Evolutionary conservation across 352 stramenopile species (phyloP).

Genomic region (Pythium volutum): DNA sequence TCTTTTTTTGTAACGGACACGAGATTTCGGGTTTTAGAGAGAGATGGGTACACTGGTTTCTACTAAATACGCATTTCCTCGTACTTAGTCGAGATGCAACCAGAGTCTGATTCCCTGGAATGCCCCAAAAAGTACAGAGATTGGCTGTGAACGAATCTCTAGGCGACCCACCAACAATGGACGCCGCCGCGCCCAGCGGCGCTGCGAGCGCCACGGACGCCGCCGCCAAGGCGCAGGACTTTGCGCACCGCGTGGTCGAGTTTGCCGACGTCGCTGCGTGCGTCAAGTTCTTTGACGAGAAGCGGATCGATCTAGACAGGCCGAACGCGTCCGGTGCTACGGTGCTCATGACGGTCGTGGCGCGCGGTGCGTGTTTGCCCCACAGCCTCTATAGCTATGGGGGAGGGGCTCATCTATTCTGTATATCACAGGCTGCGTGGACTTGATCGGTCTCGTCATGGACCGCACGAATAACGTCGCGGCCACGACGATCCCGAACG

Average conservation of each 20-base stretch:
- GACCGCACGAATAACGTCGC: constrained; percentile 58
- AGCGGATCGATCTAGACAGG: constrained; percentile 54
- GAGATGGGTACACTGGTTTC: constrained; percentile 3
- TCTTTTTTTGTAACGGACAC: neutral
- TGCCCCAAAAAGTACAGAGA: neutral
- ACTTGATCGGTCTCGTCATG: constrained; percentile 52
- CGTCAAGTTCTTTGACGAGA: constrained; percentile 57
- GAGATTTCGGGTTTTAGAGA: neutral
- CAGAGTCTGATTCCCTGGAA: neutral
- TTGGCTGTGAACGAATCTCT: neutral
- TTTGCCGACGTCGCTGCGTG: constrained; percentile 60
- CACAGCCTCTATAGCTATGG: too few relatives aligned
- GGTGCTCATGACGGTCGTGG: constrained; percentile 79
- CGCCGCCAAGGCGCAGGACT: constrained; percentile 45
- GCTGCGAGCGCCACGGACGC: neutral
- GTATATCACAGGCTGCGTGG: constrained; percentile 40
- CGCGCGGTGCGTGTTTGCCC: constrained; percentile 55
- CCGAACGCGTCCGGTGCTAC: constrained; percentile 66
- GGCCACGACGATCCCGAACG: constrained; percentile 56
- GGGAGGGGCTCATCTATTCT: neutral
- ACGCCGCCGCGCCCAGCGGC: neutral
- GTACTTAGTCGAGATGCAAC: neutral
- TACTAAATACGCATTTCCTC: neutral
- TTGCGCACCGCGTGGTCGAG: constrained; percentile 75
- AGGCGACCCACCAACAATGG: neutral